A percentile compares a stretch with the other conserved stretches of the same genome.
Evolutionary conservation across 768 basidiomycete genomes (phyloP).

Genomic region (Boletus rufocinnamomeus): DNA sequence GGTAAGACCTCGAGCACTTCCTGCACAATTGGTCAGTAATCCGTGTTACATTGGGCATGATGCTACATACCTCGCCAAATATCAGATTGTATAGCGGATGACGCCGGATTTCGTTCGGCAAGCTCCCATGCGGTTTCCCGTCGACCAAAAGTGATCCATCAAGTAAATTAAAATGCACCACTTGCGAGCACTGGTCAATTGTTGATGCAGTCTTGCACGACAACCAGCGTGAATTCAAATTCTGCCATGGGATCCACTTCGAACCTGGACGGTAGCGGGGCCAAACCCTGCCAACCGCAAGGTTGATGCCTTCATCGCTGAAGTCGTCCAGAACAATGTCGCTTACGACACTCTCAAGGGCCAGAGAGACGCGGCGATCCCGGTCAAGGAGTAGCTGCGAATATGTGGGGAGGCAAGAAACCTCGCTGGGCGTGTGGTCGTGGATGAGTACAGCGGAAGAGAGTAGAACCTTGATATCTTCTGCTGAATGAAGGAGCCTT

Average conservation of each 20-base stretch:
- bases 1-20: no score
- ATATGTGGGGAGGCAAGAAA: constrained; percentile 6
- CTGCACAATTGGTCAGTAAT: no score
- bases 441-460: constrained; percentile 31
- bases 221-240: constrained; percentile 27
- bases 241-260: constrained; percentile 18
- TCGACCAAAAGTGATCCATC: constrained; percentile 32
- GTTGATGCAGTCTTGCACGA: constrained; percentile 18
- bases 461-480: constrained; percentile 27
- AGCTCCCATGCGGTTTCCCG: constrained; percentile 25
- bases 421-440: constrained; percentile 25
- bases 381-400: constrained; percentile 29
- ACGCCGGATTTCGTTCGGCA: constrained; percentile 21
- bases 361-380: constrained; percentile 34
- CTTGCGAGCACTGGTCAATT: constrained; percentile 17
- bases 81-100: constrained; percentile 11
- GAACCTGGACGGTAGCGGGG: constrained; percentile 26
- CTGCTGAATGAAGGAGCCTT: constrained; percentile 16
- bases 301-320: constrained; percentile 17
- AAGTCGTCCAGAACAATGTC: constrained; percentile 2
- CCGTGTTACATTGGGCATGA: no score
- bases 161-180: constrained; percentile 25
- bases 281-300: constrained; percentile 27
- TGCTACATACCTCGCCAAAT: no score
- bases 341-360: constrained; percentile 19